These are phyloP conservation scores for Suhomyces guaymorum DNA, from an alignment of 1,139 yeast species.

Conservation along the genomic window DNA sequence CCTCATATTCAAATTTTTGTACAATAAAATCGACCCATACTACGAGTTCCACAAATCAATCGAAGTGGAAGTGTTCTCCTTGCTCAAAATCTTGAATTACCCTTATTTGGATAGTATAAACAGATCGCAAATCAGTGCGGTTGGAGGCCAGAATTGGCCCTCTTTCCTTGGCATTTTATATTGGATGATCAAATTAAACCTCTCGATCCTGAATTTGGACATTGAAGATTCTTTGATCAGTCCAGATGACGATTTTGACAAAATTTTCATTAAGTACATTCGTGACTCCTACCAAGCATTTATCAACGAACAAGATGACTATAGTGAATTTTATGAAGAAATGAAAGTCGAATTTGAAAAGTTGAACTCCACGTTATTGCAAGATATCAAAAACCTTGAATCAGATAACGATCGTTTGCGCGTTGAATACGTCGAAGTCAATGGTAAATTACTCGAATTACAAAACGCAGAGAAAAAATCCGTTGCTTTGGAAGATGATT, in stretches of 20 bases:
- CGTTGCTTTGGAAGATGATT: constrained; percentile 69
- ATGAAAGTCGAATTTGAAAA: constrained; percentile 54
- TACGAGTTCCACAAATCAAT: constrained; percentile 66
- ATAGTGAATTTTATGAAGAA: constrained; percentile 52
- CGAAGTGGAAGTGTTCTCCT: constrained; percentile 73
- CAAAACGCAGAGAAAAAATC: constrained; percentile 56
- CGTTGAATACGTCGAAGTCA: constrained; percentile 25
- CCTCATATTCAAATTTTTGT: constrained; percentile 75
- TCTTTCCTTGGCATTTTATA: constrained; percentile 76
- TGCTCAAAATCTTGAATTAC: constrained; percentile 66
- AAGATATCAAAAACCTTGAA: constrained; percentile 41
- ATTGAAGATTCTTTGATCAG: constrained; percentile 26
- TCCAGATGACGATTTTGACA: constrained; percentile 51
- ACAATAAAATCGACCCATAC: constrained; percentile 76
- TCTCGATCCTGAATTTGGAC: constrained; percentile 46
- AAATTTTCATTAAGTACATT: constrained; percentile 65
- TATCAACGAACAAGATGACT: constrained; percentile 64
- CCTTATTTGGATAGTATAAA: constrained; percentile 82
- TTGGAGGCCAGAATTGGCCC: constrained; percentile 91
- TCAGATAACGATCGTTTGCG: constrained; percentile 47
- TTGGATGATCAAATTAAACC: constrained; percentile 69
- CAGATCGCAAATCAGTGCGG: constrained; percentile 85
- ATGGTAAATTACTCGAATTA: constrained; percentile 31
- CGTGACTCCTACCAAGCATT: constrained; percentile 68
- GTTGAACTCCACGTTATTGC: constrained; percentile 37